phyloP scores from a whole-genome alignment of 257 asterid species.

The Cinchona pubescens region DNA sequence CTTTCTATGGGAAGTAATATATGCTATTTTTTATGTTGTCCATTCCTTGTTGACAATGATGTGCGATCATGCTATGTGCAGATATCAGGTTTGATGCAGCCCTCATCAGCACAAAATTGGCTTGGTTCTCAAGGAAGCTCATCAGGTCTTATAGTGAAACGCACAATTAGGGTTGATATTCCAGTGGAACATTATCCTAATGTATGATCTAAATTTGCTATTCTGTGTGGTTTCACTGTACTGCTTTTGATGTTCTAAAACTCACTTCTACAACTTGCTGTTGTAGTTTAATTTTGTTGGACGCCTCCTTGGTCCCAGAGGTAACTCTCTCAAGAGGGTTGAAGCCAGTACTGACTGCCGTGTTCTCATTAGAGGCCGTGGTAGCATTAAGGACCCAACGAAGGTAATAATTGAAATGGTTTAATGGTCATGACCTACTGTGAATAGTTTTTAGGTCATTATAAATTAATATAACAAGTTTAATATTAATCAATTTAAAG shows the following conservation, averaged over 20 bases:
- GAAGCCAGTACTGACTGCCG: slow-evolving; percentile 97
- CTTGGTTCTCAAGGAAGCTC: slow-evolving; percentile 85
- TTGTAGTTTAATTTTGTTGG: slow-evolving; percentile 96
- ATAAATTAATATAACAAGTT: neutral
- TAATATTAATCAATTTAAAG: slow-evolving; percentile 31
- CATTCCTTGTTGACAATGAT: slow-evolving; percentile 35
- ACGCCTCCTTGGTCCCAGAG: slow-evolving; percentile 99
- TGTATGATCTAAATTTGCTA: slow-evolving; percentile 34
- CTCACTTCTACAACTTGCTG: slow-evolving; percentile 5
- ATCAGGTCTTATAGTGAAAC: slow-evolving; percentile 85
- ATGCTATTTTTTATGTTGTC: neutral
- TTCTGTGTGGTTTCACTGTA: neutral
- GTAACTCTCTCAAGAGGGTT: slow-evolving; percentile 94
- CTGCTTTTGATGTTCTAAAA: slow-evolving; percentile 13
- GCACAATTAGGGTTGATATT: slow-evolving; percentile 83
- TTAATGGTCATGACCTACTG: neutral
- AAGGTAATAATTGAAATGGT: slow-evolving; percentile 47
- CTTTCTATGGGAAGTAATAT: neutral
- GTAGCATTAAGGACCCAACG: slow-evolving; percentile 93
- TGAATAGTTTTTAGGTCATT: neutral
- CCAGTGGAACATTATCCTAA: slow-evolving; percentile 91
- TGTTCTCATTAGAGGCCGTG: slow-evolving; percentile 93
- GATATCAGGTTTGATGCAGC: slow-evolving; percentile 78
- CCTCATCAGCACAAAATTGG: slow-evolving; percentile 81
- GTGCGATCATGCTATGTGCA: slow-evolving; percentile 43